phyloP scores from a whole-genome alignment of 805 yeast species.

The Candida oleophila region DNA sequence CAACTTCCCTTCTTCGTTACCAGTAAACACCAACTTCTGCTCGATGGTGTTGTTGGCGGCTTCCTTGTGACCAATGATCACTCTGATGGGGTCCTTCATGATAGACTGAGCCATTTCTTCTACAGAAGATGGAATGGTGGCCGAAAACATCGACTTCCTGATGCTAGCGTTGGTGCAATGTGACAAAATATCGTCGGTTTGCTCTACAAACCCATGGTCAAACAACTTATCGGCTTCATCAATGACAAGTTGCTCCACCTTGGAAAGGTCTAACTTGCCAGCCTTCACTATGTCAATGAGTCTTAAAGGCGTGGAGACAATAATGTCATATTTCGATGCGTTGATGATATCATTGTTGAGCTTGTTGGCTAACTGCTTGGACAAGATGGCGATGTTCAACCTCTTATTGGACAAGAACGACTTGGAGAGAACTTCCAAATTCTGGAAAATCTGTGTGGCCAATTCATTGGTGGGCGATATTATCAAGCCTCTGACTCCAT shows the following conservation, averaged over 20 bases:
- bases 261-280: conserved; percentile 57
- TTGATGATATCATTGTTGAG: conserved; percentile 59
- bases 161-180: conserved; percentile 51
- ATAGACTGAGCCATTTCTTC: conserved; percentile 84
- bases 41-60: conserved; percentile 85
- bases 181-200: conserved; percentile 81
- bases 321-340: conserved; percentile 67
- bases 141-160: conserved; percentile 83
- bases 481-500: conserved; percentile 71
- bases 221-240: conserved; percentile 97
- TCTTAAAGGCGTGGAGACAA: conserved; percentile 87
- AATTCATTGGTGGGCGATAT: conserved; percentile 95
- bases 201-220: conserved; percentile 83
- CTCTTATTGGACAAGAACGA: conserved; percentile 33
- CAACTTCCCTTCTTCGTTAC: conserved; percentile 93
- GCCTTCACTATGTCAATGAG: conserved; percentile 73
- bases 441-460: conserved; percentile 79
- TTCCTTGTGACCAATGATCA: conserved; percentile 90
- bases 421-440: conserved; percentile 56
- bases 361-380: conserved; percentile 70
- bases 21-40: conserved; percentile 81
- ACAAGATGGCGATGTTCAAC: conserved; percentile 61
- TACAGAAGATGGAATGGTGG: conserved; percentile 91
- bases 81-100: conserved; percentile 82
- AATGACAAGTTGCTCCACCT: conserved; percentile 73